Base-by-base conservation (phyloP, 805 yeast genomes). In the Metschnikowia similis region DNA sequence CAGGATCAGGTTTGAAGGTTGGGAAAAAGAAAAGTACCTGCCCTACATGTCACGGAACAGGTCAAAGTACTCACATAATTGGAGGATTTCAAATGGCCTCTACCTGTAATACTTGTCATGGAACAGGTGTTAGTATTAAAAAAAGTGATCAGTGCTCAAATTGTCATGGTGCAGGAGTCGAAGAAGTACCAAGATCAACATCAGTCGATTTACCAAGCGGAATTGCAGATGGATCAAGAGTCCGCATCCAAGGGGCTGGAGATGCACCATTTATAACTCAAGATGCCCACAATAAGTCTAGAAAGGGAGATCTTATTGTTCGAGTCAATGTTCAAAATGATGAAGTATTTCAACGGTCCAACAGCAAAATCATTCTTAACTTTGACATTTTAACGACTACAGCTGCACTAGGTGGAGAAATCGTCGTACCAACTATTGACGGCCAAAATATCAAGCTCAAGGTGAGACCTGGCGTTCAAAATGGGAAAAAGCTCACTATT, bases 1-100 rank as follows among this genome's bases (percentile, higher is more conserved):
- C 79, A 29, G 97, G 98, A 7, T 73, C 87, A 10, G 99, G 99
- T 2, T 68, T 94, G 70, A 89, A 92, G 66, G 62, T 73, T 11
- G 92, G 91, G 28, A 81, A 81, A 53, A 79, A 80, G 67, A 86
- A 88, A 62, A 71, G 82, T 9, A 87, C 96, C 0, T 94, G 99
- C 75, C 71, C 81, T 0, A 71, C 88, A 2, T 94, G 99, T 74
- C 89, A 89, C 49, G 99, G 99, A 50, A 81, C 96, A 0, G 99
- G 99, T 4, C 85, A 91, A 34, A 82, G 85, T 14, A 86, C 90
- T 17, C 97, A 92, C 60, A 76, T 83, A 42, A 78, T 87, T 64
- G 97, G 96, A 4, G 98, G 98, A 0, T 94, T 92, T 79, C 97
- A 91, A 61, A 90, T 94, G 96, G 85, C 96, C 2, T 83, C 96